A percentile compares a stretch with the other conserved stretches of the same genome.
phyloP scores from a whole-genome alignment of 176 grass and related monocot genomes.

The Aegilops tauschii region DNA sequence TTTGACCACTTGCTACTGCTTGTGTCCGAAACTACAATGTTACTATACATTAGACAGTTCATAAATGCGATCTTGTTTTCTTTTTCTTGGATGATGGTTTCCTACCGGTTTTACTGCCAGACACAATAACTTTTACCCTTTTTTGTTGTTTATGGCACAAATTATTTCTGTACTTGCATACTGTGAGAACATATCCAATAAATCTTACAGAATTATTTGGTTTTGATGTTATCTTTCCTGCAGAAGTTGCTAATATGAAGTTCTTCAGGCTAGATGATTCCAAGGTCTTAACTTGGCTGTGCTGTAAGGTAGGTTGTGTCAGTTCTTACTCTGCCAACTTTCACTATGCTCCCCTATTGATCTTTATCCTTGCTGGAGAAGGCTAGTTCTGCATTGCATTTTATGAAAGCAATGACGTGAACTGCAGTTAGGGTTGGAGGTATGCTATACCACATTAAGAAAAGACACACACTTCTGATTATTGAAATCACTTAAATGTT shows the following conservation, averaged over 20 bases:
- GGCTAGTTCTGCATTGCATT: neutral
- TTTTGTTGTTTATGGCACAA: neutral
- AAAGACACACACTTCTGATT: neutral
- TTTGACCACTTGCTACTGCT: neutral
- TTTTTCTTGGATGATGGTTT: conserved; percentile 22
- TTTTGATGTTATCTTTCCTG: conserved; percentile 29
- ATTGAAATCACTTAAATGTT: neutral
- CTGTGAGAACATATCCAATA: conserved; percentile 3
- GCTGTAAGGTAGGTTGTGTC: conserved; percentile 71
- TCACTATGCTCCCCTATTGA: neutral
- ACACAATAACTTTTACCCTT: neutral
- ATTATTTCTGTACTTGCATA: neutral
- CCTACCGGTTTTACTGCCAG: neutral
- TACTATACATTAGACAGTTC: neutral
- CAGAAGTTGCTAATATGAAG: conserved; percentile 79
- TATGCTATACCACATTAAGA: neutral
- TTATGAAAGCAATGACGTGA: conserved; percentile 16
- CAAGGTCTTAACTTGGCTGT: conserved; percentile 90
- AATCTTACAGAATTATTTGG: conserved; percentile 3
- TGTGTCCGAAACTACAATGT: neutral
- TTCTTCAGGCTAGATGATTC: conserved; percentile 90
- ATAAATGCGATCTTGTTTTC: neutral
- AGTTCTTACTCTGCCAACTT: neutral
- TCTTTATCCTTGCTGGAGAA: conserved; percentile 4
- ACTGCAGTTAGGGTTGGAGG: conserved; percentile 1